Evolutionary conservation across 805 yeast species (phyloP).

Genomic region (Metschnikowia shivogae): DNA sequence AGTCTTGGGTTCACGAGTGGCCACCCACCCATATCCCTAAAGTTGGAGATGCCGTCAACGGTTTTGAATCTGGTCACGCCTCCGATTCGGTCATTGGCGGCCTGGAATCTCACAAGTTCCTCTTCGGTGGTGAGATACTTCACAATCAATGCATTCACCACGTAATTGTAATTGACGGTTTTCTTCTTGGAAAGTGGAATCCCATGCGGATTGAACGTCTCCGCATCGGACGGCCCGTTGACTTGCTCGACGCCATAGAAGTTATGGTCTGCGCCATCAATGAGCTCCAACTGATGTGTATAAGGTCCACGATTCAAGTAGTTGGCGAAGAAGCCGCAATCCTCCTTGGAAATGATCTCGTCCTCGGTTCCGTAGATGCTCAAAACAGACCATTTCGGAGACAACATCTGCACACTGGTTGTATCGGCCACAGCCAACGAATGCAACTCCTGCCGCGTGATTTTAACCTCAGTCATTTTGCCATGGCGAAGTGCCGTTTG

Average conservation of each 20-base stretch:
- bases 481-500: conserved; percentile 51
- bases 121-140: conserved; percentile 45
- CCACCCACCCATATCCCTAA: conserved; percentile 83
- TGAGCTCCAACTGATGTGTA: conserved; percentile 48
- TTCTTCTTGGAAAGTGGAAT: conserved; percentile 45
- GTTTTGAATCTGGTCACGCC: conserved; percentile 53
- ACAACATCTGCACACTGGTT: conserved; percentile 35
- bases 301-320: conserved; percentile 48
- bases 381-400: conserved; percentile 49
- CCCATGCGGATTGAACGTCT: conserved; percentile 31
- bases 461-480: conserved; percentile 33
- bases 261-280: conserved; percentile 77
- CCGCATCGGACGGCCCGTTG: conserved; percentile 29
- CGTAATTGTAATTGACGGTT: conserved; percentile 53
- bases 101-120: conserved; percentile 52
- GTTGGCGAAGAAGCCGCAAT: conserved; percentile 57
- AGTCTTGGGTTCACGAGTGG: conserved; percentile 29
- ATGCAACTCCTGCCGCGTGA: conserved; percentile 48
- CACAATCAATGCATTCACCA: conserved; percentile 47
- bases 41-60: conserved; percentile 66
- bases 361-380: conserved; percentile 73
- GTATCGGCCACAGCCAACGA: conserved; percentile 50
- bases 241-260: conserved; percentile 53
- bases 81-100: conserved; percentile 31
- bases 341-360: conserved; percentile 58